A percentile compares a stretch with the other conserved stretches of the same genome.
phyloP scores from a whole-genome alignment of 208 protist genomes.

The Wallacemonas sp. region DNA sequence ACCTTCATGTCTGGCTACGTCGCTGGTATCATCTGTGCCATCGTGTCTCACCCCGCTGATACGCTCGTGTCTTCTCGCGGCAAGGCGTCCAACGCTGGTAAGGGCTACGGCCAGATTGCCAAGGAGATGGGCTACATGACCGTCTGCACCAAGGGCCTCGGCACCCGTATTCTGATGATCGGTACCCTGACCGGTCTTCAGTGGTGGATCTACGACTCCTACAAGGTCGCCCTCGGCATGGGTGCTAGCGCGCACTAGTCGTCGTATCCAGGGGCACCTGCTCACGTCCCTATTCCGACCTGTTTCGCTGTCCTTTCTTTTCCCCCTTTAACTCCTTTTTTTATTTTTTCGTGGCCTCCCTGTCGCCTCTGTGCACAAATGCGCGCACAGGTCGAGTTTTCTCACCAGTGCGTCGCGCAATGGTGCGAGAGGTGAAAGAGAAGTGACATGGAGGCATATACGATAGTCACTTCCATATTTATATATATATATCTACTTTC shows the following conservation, averaged over 20 bases:
- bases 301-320: no score
- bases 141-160: conserved; percentile 90
- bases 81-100: conserved; percentile 84
- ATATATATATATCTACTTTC: no score
- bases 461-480: no score
- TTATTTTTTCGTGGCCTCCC: no score
- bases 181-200: conserved; percentile 96
- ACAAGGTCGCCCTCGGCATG: conserved; percentile 8
- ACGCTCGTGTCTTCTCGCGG: conserved; percentile 92
- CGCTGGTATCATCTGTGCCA: conserved; percentile 94
- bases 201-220: conserved; percentile 92
- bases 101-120: conserved; percentile 79
- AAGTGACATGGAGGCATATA: no score
- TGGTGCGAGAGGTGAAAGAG: no score
- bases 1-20: conserved; percentile 95
- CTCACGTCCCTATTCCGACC: no score
- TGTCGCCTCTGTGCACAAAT: no score
- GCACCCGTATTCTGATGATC: conserved; percentile 96
- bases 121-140: conserved; percentile 85
- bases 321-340: no score
- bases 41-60: conserved; percentile 97
- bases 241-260: conserved; percentile 4
- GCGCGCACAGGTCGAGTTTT: no score
- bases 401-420: no score
- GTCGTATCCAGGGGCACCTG: no score